Evolutionary conservation across 208 protist genomes (phyloP).

Genomic region (Crithidia fasciculata): DNA sequence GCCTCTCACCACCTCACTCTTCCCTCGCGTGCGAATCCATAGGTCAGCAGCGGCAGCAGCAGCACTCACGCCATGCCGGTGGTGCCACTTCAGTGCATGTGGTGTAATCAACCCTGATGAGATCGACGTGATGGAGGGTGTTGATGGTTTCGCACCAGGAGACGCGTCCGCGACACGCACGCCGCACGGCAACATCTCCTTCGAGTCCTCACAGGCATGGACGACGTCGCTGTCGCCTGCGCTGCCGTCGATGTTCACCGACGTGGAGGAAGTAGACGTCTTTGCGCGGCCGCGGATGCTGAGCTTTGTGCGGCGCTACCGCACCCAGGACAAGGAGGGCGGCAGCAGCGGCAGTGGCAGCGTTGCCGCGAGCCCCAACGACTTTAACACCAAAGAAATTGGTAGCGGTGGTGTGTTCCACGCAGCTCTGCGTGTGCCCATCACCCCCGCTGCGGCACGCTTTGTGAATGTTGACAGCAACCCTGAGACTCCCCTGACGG

Average conservation of each 20-base stretch:
- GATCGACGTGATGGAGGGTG: slow-evolving; percentile 3
- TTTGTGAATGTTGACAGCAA: not conserved
- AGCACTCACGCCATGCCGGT: not conserved
- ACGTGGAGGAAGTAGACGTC: slow-evolving; percentile 33
- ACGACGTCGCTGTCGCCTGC: slow-evolving; percentile 1
- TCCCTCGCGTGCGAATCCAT: not conserved
- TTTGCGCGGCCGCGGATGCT: slow-evolving; percentile 81
- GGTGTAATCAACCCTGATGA: slow-evolving; percentile 25
- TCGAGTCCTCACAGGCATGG: slow-evolving; percentile 15
- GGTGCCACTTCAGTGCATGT: slow-evolving; percentile 2
- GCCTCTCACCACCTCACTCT: not conserved
- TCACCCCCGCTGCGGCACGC: slow-evolving; percentile 4
- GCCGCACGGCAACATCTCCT: not conserved
- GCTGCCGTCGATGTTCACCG: slow-evolving; percentile 32
- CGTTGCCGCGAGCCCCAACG: not conserved
- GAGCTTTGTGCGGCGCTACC: slow-evolving; percentile 83
- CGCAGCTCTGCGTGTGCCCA: slow-evolving; percentile 27
- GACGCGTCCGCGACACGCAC: not conserved
- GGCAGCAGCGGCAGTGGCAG: not conserved
- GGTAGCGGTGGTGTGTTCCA: slow-evolving; percentile 23
- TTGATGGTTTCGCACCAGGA: not conserved
- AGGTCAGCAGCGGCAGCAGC: not conserved
- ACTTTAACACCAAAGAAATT: slow-evolving; percentile 23
- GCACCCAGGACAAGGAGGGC: slow-evolving; percentile 21
- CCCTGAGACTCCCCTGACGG: slow-evolving; percentile 6